Base-by-base conservation (phyloP, 805 yeast species). In the Candida koratica region DNA sequence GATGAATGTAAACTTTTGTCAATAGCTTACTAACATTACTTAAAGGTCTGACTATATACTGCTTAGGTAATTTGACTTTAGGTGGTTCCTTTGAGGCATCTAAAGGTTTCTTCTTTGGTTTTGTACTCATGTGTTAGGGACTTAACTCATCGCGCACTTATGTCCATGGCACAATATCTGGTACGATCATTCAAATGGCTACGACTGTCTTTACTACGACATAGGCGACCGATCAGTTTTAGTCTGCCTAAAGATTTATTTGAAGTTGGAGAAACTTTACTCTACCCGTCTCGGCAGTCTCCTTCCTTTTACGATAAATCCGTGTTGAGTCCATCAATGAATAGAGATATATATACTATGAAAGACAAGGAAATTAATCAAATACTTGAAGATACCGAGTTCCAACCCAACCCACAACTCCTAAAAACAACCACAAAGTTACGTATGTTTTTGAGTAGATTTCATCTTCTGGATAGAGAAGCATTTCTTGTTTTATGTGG, bases 1-100 rank as follows among this genome's bases (percentile, higher is more conserved):
- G 61, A 37, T 73, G 65, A 3, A 77, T 38, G 15, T 55, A 55
- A 0, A 65, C 68, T 37, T 63, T 65, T n/a, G 61, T 48, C 23
- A 55, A 44, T 7, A 61, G 48, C 33, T 67, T 69, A 12, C 17
- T 5, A n/a, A 52, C 40, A 10, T 43, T 43, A 2, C 39, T 19
- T 2, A 53, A 34, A 1, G 74, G 74, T 14, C 75, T 46, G 5
- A 57, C 66, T n/a, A 69, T 63, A 42, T 50, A 66, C 6, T 51
- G 33, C 45, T 63, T 66, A 2, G 75, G 75, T 1, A 63, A 20
- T 40, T 68, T 69, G 25, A 62, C 28, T 44, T 58, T 61, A 20
- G 37, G 12, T 5, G 28, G 8, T 2, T 17, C 27, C 17, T 29
- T 25, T 22, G 38, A 36, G 14, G 22, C 27, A 18, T 29, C 26